These are phyloP conservation scores for Pichiaceae sp. DNA, from an alignment of 1,139 yeast genomes.

Conservation along the genomic window DNA sequence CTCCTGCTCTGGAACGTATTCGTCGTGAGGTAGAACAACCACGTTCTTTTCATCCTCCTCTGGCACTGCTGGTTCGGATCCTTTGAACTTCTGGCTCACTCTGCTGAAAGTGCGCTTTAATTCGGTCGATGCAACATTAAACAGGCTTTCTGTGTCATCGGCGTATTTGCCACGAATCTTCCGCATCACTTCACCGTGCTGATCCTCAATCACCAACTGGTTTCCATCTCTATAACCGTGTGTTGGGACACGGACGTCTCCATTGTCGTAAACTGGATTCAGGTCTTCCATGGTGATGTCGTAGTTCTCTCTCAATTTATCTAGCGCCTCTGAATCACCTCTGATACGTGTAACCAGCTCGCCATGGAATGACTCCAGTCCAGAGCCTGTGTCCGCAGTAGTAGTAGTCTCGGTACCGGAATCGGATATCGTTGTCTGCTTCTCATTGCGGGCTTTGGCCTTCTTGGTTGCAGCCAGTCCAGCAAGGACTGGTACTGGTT, in stretches of 20 bases:
- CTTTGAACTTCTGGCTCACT: background rate
- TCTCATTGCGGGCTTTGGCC: too few relatives aligned
- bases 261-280: constrained; percentile 21
- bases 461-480: too few relatives aligned
- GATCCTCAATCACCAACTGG: constrained; percentile 67
- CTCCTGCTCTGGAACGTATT: background rate
- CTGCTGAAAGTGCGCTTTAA: background rate
- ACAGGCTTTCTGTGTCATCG: background rate
- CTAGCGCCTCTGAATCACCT: constrained; percentile 9
- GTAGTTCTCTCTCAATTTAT: constrained; percentile 10
- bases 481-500: too few relatives aligned
- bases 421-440: too few relatives aligned
- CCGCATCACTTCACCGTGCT: constrained; percentile 64
- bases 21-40: background rate
- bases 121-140: background rate
- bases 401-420: too few relatives aligned
- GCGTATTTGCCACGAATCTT: constrained; percentile 11
- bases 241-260: constrained; percentile 25
- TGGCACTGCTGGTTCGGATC: background rate
- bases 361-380: background rate
- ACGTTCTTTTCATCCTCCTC: background rate
- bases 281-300: constrained; percentile 13
- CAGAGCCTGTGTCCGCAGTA: too few relatives aligned
- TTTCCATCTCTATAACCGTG: constrained; percentile 71
- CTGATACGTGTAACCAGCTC: constrained; percentile 6